These are phyloP conservation scores for Bondarzewia mesenterica DNA, from an alignment of 1,284 basidiomycete species.

Conservation along the genomic window DNA sequence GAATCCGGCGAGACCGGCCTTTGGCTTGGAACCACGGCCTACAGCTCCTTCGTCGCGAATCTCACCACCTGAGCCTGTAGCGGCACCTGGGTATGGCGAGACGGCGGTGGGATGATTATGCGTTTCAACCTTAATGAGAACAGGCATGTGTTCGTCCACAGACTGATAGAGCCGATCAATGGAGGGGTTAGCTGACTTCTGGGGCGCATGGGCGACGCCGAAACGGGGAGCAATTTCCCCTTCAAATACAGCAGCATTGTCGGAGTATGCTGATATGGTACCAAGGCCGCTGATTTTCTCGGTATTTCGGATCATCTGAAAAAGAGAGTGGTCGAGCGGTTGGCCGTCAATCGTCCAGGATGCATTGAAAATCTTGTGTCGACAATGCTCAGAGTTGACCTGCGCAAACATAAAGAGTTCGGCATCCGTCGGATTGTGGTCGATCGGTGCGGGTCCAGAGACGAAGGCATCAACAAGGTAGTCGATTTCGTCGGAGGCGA, in stretches of 20 bases:
- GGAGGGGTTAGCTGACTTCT: conserved; percentile 25
- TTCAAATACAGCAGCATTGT: conserved; percentile 94
- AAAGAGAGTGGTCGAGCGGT: conserved; percentile 72
- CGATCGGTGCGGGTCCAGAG: conserved; percentile 51
- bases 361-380: conserved; percentile 99
- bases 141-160: conserved; percentile 70
- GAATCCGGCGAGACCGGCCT: conserved; percentile 92
- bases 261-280: conserved; percentile 95
- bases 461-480: conserved; percentile 91
- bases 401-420: conserved; percentile 99
- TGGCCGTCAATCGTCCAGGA: conserved; percentile 85
- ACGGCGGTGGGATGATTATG: conserved; percentile 99
- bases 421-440: conserved; percentile 88
- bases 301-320: conserved; percentile 98
- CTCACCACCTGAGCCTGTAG: conserved; percentile 96
- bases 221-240: conserved; percentile 82
- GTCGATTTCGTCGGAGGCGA: conserved; percentile 85
- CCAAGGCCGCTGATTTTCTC: conserved; percentile 71
- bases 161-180: conserved; percentile 44
- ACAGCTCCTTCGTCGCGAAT: conserved; percentile 98
- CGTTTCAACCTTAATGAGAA: conserved; percentile 97
- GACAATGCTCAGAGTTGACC: conserved; percentile 99
- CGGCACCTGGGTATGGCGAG: conserved; percentile 95
- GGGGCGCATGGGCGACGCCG: conserved; percentile 39
- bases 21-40: conserved; percentile 91